Percentiles rank a stretch among this genome's conserved stretches.
Conservation (phyloP, 1,284 basidiomycete genomes). For the Apiotrichum sp. region DNA sequence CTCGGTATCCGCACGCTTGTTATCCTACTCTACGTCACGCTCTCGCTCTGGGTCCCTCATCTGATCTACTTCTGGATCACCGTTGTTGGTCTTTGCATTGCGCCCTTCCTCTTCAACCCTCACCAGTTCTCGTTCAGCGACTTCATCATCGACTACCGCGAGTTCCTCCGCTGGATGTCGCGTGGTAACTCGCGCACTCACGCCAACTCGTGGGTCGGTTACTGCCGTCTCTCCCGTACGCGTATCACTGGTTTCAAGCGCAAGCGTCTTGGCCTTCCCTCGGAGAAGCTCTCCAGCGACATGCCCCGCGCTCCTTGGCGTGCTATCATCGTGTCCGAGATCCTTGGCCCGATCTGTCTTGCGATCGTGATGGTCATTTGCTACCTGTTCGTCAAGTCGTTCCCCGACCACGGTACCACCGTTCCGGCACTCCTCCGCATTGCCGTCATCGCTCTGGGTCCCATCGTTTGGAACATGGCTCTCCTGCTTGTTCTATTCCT, state of each 20-base stretch:
- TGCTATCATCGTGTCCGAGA: slow-evolving; percentile 78
- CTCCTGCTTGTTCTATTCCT: slow-evolving; percentile 81
- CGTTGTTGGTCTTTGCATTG: slow-evolving; percentile 75
- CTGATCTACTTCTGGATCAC: slow-evolving; percentile 95
- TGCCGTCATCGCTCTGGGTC: slow-evolving; percentile 85
- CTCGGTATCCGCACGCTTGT: slow-evolving; percentile 85
- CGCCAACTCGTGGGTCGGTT: slow-evolving; percentile 95
- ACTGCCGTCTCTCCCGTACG: slow-evolving; percentile 87
- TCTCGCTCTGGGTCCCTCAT: slow-evolving; percentile 81
- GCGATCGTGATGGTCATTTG: slow-evolving; percentile 78
- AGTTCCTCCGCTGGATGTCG: slow-evolving; percentile 96
- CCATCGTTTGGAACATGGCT: slow-evolving; percentile 91
- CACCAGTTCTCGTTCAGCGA: slow-evolving; percentile 93
- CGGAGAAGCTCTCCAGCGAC: slow-evolving; percentile 88
- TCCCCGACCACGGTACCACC: slow-evolving; percentile 56
- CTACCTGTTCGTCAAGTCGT: slow-evolving; percentile 65
- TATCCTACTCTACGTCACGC: slow-evolving; percentile 82
- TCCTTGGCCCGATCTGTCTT: slow-evolving; percentile 75
- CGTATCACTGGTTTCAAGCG: slow-evolving; percentile 97
- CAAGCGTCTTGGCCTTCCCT: slow-evolving; percentile 87
- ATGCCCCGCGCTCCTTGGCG: slow-evolving; percentile 85
- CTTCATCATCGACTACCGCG: slow-evolving; percentile 93
- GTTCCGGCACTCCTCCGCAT: slow-evolving; percentile 79
- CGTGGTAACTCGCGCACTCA: slow-evolving; percentile 93
- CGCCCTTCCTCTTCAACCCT: slow-evolving; percentile 94